phyloP scores from a whole-genome alignment of 148 eudicot species.

The Gaultheria prostrata region DNA sequence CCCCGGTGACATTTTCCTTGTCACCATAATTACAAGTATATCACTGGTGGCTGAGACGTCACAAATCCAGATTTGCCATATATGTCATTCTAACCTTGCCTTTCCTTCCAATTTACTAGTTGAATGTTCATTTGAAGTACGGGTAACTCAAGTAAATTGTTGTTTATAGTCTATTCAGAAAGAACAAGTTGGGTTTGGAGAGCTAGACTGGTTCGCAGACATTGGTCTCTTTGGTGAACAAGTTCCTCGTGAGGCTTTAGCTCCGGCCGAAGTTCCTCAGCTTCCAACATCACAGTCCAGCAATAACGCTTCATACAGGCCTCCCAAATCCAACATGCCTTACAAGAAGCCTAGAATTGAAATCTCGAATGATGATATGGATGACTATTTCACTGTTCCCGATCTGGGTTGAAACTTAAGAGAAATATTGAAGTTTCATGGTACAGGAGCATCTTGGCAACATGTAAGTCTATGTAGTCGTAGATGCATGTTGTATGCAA shows the following conservation, averaged over 20 bases:
- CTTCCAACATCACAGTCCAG: conserved; percentile 49
- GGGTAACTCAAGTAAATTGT: not conserved
- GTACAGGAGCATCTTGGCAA: not conserved
- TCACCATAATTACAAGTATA: not conserved
- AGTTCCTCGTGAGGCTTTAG: conserved; percentile 42
- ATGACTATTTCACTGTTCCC: conserved; percentile 81
- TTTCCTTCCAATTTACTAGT: not conserved
- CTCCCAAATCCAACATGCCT: conserved; percentile 43
- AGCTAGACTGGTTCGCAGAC: conserved; percentile 78
- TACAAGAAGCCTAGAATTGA: conserved; percentile 81
- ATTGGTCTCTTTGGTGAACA: conserved; percentile 65
- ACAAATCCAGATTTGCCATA: no score
- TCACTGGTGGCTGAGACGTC: no score
- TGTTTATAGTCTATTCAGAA: conserved; percentile 44
- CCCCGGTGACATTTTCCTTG: not conserved
- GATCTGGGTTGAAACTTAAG: conserved; percentile 68
- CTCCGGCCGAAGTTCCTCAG: conserved; percentile 94
- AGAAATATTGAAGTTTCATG: not conserved
- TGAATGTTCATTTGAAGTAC: not conserved
- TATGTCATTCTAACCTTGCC: not conserved
- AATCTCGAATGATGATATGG: conserved; percentile 63
- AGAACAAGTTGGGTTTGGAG: conserved; percentile 70
- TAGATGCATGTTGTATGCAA: not conserved
- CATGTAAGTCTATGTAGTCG: not conserved
- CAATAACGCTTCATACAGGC: conserved; percentile 37